These are phyloP conservation scores for Penicillium brasilianum DNA, from an alignment of 2,329 filamentous ascomycete species.

Conservation along the genomic window DNA sequence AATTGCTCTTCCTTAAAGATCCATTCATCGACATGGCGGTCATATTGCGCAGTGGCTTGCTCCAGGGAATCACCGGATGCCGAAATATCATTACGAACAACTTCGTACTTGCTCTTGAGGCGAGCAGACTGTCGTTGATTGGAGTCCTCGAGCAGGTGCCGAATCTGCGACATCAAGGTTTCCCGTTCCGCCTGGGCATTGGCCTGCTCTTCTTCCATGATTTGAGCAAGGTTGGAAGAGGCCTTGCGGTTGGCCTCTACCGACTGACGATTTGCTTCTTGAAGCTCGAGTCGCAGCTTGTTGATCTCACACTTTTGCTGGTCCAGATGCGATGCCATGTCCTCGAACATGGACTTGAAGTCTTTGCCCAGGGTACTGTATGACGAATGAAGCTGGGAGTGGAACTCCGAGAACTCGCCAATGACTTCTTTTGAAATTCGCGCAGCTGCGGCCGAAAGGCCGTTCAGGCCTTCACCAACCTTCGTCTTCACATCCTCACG, in stretches of 20 bases:
- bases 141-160: conserved; percentile 74
- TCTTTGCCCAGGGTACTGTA: conserved; percentile 84
- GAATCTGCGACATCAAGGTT: conserved; percentile 75
- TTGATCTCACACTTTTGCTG: conserved; percentile 79
- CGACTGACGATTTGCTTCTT: conserved; percentile 70
- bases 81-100: conserved; percentile 68
- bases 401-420: conserved; percentile 81
- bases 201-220: conserved; percentile 76
- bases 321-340: conserved; percentile 73
- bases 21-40: conserved; percentile 76
- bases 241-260: conserved; percentile 71
- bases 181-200: conserved; percentile 75
- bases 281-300: conserved; percentile 71
- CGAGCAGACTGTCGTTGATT: conserved; percentile 75
- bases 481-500: conserved; percentile 85
- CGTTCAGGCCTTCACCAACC: conserved; percentile 81
- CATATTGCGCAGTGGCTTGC: conserved; percentile 68
- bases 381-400: conserved; percentile 79
- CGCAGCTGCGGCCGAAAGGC: conserved; percentile 81
- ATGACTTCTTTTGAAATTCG: conserved; percentile 89
- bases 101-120: conserved; percentile 66
- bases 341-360: conserved; percentile 84
- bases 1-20: conserved; percentile 69
- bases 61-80: conserved; percentile 69
- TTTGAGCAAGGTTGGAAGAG: conserved; percentile 68